phyloP scores from a whole-genome alignment of 257 asterid species.

The Datura wrightii region DNA sequence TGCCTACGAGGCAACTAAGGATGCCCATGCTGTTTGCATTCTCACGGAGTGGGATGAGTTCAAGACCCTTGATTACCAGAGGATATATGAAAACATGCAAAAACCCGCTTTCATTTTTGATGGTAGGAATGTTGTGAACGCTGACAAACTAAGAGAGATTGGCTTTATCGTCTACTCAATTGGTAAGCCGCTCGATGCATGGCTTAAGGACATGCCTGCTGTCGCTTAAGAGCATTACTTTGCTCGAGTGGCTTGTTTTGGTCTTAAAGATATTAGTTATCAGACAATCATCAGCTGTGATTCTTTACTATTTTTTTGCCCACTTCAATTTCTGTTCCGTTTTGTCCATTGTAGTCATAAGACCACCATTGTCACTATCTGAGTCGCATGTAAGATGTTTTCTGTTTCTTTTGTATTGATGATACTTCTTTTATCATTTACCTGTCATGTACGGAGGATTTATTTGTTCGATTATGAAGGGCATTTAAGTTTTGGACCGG shows the following conservation, averaged over 20 bases:
- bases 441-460: conserved; percentile 31
- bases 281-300: conserved; percentile 41
- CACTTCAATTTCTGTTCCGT: conserved; percentile 44
- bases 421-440: conserved; percentile 40
- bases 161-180: conserved; percentile 85
- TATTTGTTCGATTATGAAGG: conserved; percentile 9
- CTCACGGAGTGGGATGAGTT: conserved; percentile 95
- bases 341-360: conserved; percentile 49
- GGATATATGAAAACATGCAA: conserved; percentile 85
- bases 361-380: conserved; percentile 36
- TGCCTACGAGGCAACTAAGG: conserved; percentile 78
- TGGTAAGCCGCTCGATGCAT: conserved; percentile 88
- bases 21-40: conserved; percentile 80
- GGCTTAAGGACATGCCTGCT: conserved; percentile 96
- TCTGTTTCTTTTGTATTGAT: conserved; percentile 49
- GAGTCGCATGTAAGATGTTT: conserved; percentile 42
- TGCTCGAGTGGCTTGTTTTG: conserved; percentile 32
- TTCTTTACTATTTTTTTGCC: conserved; percentile 50
- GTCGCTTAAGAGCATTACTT: conserved; percentile 53
- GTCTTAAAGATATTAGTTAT: conserved; percentile 37
- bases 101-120: conserved; percentile 84
- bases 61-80: conserved; percentile 76
- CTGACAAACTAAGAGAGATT: conserved; percentile 73
- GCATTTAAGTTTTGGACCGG: neutral
- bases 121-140: conserved; percentile 75